A percentile compares a stretch with the other conserved stretches of the same genome.
Evolutionary conservation across 495 filamentous ascomycete species (phyloP).

Genomic region (Podospora didyma): DNA sequence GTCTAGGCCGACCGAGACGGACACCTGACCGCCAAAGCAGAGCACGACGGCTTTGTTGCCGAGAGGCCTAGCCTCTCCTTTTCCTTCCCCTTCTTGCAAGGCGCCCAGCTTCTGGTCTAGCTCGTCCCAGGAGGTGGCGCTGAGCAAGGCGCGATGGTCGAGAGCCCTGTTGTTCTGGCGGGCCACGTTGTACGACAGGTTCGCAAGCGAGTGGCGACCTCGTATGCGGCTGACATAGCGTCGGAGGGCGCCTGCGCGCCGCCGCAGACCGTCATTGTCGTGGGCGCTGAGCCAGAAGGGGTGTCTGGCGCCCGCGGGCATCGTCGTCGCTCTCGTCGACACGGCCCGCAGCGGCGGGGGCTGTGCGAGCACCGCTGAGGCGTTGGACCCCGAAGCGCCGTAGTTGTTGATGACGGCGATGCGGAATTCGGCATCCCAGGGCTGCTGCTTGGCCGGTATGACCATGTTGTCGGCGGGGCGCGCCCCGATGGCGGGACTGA

Average conservation of each 20-base stretch:
- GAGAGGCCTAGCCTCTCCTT: neutral
- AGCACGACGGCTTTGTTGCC: neutral
- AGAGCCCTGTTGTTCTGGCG: neutral
- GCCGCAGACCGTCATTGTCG: slow-evolving; percentile 17
- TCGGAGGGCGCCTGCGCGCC: slow-evolving; percentile 12
- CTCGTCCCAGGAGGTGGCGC: neutral
- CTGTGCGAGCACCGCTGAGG: neutral
- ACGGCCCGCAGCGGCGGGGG: no score
- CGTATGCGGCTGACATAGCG: neutral
- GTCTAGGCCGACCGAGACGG: neutral
- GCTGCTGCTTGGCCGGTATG: slow-evolving; percentile 24
- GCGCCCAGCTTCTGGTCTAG: neutral
- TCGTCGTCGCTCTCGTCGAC: no score
- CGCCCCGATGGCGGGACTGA: slow-evolving; percentile 38
- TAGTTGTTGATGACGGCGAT: slow-evolving; percentile 26
- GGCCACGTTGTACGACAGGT: neutral
- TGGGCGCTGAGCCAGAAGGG: neutral
- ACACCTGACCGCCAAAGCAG: slow-evolving; percentile 1
- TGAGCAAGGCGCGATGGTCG: neutral
- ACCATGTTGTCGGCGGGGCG: slow-evolving; percentile 35
- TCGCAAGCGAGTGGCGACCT: neutral
- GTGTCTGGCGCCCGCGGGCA: neutral
- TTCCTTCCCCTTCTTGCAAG: neutral
- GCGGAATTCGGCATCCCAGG: slow-evolving; percentile 30
- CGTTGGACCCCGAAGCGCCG: slow-evolving; percentile 27